Evolutionary conservation across 768 basidiomycete genomes (phyloP), one percentile per base, ranked within the genome.

Genomic region (Tricholoma furcatifolium): DNA sequence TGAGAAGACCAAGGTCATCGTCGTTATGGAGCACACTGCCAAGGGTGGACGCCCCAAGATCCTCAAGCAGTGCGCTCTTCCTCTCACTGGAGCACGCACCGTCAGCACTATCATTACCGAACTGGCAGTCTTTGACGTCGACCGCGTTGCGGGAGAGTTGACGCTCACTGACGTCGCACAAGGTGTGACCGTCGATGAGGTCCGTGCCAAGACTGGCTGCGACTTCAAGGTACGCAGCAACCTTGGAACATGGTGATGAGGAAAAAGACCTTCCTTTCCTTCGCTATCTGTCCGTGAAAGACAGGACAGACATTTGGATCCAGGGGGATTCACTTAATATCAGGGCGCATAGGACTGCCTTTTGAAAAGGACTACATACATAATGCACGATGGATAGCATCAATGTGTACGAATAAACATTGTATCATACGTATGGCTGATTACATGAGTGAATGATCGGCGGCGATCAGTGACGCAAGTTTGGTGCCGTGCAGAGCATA

Each of bases 81-180:
- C 95, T 14, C 74, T 95, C 41, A 98, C 95, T 0, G 95, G 95
- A 14, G 91, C 91, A 17, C 77, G 87, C 35, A 80, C 88, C 27
- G 91, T 97, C 55, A 93, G 91, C 73, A 85, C 85, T 54, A 94
- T 98, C 64, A 85, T 98, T 71, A 97, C 95, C 1, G 95, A 98
- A 63, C 81, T 97, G 18, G 88, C 84, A 15, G 93, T 93, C 27
- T 98, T 98, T 69, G 79, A 89, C 43, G 91, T 97, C 34, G 88
- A 98, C 70, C 78, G 93, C 41, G 71, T 71, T 46, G 81, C 76
- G 39, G 91, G 93, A 14, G 76, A 75, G 60, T 74, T 98, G 69
- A 81, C 80, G 47, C 72, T 98, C 64, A 83, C 77, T 41, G 95
- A 97, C 67, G 61, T 94, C 41, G 91, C 91, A n/a, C 82, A 87